phyloP scores from a whole-genome alignment of 192 early-diverging fungal genomes.

The Radiomyces spectabilis region DNA sequence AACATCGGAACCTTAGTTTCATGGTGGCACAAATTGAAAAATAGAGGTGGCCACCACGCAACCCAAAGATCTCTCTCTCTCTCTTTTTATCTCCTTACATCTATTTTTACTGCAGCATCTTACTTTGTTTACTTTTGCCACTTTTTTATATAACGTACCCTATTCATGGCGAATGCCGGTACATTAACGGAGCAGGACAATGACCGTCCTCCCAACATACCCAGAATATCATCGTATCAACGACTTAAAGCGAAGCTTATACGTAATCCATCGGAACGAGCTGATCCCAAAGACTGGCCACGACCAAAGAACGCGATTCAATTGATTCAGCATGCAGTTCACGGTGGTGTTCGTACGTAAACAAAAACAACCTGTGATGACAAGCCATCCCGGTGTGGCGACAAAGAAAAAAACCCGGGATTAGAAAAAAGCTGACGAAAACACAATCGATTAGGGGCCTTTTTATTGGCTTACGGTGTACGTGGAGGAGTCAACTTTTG shows the following conservation, averaged over 20 bases:
- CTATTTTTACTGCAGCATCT: not conserved
- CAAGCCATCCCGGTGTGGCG: no score
- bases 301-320: slow-evolving; percentile 17
- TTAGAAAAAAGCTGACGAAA: no score
- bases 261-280: slow-evolving; percentile 15
- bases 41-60: no score
- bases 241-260: slow-evolving; percentile 21
- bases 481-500: slow-evolving; percentile 48
- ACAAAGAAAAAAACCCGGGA: no score
- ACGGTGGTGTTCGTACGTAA: slow-evolving; percentile 37
- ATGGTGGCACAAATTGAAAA: not conserved
- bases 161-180: no score
- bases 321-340: slow-evolving; percentile 36
- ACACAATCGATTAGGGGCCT: slow-evolving; percentile 27
- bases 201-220: slow-evolving; percentile 3
- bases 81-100: slow-evolving; percentile 1
- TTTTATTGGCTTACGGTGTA: slow-evolving; percentile 43
- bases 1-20: not conserved
- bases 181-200: not conserved
- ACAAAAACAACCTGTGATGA: no score
- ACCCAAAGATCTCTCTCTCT: slow-evolving; percentile 1
- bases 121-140: not conserved
- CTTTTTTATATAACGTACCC: not conserved
- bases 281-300: slow-evolving; percentile 17
- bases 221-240: slow-evolving; percentile 26